These are phyloP conservation scores for Stephanodiscus minutulus DNA, from an alignment of 108 stramenopile species.

Conservation along the genomic window DNA sequence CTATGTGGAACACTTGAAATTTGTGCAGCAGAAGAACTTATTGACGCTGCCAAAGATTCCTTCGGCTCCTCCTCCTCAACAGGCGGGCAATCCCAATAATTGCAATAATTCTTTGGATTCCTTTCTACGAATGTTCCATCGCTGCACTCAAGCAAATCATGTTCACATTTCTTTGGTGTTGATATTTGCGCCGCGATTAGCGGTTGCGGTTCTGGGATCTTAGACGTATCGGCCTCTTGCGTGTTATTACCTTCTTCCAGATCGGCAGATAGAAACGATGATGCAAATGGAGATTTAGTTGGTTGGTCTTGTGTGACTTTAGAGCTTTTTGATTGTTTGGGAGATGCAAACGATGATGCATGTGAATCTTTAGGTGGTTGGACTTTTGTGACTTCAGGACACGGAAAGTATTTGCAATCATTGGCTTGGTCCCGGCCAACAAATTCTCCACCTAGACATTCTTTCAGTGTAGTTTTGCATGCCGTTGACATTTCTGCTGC, in stretches of 20 bases:
- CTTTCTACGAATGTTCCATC: conserved; percentile 22
- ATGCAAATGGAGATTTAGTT: no score
- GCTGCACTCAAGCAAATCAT: conserved; percentile 23
- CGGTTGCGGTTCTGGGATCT: no score
- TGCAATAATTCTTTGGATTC: conserved; percentile 19
- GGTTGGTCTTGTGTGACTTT: no score
- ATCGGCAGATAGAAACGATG: no score
- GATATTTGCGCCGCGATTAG: neutral
- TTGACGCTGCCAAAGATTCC: conserved; percentile 14
- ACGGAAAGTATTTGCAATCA: conserved; percentile 23
- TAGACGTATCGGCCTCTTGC: neutral
- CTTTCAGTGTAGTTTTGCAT: conserved; percentile 6
- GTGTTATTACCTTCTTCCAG: neutral
- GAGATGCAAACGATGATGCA: neutral
- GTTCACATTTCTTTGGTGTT: neutral
- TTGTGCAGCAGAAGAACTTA: neutral
- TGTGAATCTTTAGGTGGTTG: neutral
- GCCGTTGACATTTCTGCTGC: conserved; percentile 3
- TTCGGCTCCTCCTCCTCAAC: neutral
- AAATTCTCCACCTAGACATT: conserved; percentile 16
- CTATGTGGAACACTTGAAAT: neutral
- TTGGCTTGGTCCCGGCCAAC: conserved; percentile 17
- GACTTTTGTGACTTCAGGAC: neutral
- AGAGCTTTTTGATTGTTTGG: neutral
- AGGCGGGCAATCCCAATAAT: conserved; percentile 10